phyloP scores from a whole-genome alignment of 306 rosid genomes.

The Glycine soja region DNA sequence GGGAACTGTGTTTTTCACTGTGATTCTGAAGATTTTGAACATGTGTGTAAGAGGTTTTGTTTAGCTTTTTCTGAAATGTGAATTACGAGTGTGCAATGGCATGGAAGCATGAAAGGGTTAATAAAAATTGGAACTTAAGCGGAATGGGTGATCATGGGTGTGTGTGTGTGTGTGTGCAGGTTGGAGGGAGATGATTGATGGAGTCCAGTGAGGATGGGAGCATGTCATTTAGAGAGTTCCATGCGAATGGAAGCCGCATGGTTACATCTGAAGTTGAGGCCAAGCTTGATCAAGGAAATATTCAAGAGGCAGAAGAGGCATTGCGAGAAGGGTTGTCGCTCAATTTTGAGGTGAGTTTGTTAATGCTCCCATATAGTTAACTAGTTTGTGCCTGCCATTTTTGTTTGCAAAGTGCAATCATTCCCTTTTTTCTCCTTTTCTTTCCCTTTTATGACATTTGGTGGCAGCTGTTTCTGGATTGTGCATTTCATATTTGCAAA shows the following conservation, averaged over 20 bases:
- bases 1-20: conserved; percentile 6
- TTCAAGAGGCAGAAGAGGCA: conserved; percentile 89
- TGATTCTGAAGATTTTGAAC: conserved; percentile 20
- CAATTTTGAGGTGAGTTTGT: conserved; percentile 78
- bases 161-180: conserved; percentile 43
- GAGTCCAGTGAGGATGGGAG: conserved; percentile 59
- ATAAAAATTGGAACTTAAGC: conserved; percentile 48
- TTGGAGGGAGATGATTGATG: conserved; percentile 61
- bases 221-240: conserved; percentile 58
- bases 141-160: conserved; percentile 36
- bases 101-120: conserved; percentile 31
- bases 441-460: conserved; percentile 7
- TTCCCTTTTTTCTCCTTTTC: neutral
- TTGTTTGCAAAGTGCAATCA: neutral
- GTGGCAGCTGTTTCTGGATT: conserved; percentile 16
- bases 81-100: conserved; percentile 5
- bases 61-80: conserved; percentile 23
- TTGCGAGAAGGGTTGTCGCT: conserved; percentile 86
- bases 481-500: neutral
- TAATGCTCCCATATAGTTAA: neutral
- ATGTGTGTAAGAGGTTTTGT: conserved; percentile 18
- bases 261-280: conserved; percentile 75
- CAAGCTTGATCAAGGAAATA: conserved; percentile 91
- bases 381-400: conserved; percentile 3
- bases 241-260: conserved; percentile 76